Base-by-base conservation (phyloP, 1,284 basidiomycete species). In the Salmacisia buchloeana region DNA sequence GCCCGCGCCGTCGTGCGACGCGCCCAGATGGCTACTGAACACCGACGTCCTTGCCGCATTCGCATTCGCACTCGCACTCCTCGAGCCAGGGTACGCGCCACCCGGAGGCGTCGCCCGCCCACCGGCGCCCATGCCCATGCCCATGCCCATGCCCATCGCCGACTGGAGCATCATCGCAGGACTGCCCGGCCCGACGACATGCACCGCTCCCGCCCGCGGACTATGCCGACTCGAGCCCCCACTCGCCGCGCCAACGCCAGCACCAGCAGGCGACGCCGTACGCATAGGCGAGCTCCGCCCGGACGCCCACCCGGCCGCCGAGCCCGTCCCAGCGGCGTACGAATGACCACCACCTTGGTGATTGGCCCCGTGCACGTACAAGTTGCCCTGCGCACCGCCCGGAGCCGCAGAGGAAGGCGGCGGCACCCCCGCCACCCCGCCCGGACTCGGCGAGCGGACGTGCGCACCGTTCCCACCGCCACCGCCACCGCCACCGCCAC, bases 11-110 rank as follows among this genome's bases (percentile, higher is more conserved):
- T 67, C 70, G 58, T 74, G 70, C 25, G 59, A 63, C 15, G 70
- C 70, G 23, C 64, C 64, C 7, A 74, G 65, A 43, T 74, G 74
- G 35, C 31, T 66, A 61, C 67, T 74, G 65, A 74, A 73, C 58
- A 74, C 64, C 36, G 71, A 35, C 15, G n/a, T 33, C 5, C 54
- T 25, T n/a, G 54, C 25, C 29, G 18, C 46, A 52, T 52, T 21
- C 1, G 18, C 9, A 52, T 52, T 15, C 15, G 18, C 46, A 52
- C 23, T n/a, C n/a, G n/a, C n/a, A n/a, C n/a, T n/a, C n/a, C n/a
- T n/a, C n/a, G n/a, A n/a, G n/a, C n/a, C n/a, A n/a, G n/a, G n/a
- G n/a, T n/a, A n/a, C n/a, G n/a, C n/a, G n/a, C n/a, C n/a, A n/a
- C n/a, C n/a, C n/a, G n/a, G n/a, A n/a, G n/a, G n/a, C n/a, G n/a